Conservation (phyloP, 257 asterid genomes). For the Cordia subcordata region DNA sequence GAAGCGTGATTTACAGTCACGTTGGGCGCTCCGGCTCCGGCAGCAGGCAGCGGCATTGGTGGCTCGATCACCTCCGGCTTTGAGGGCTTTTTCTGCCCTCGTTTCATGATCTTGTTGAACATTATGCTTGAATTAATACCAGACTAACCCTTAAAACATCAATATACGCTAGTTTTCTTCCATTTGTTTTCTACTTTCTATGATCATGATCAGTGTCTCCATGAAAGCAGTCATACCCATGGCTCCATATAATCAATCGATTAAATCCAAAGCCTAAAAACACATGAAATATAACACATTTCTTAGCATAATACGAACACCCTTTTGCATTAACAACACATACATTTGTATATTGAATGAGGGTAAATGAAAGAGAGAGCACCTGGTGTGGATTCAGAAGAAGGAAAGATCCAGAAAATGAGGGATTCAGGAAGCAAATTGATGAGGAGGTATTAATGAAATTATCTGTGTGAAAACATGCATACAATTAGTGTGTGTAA, state of each 20-base stretch:
- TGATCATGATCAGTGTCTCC: background rate
- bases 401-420: background rate
- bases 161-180: background rate
- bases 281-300: background rate
- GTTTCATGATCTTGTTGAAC: conserved; percentile 25
- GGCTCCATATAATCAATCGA: no score
- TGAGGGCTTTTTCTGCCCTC: conserved; percentile 21
- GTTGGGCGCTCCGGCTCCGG: conserved; percentile 8
- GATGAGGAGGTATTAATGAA: no score
- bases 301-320: background rate
- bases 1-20: conserved; percentile 30
- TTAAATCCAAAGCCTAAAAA: background rate
- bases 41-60: conserved; percentile 13
- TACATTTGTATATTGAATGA: no score
- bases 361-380: no score
- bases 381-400: background rate
- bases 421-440: no score
- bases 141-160: background rate
- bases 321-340: background rate
- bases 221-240: no score
- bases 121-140: conserved; percentile 9
- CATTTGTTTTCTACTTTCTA: background rate
- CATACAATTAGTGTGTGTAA: background rate
- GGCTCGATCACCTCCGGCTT: conserved; percentile 24
- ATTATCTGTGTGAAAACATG: background rate